Percentiles rank a stretch among this genome's conserved stretches.
These are phyloP conservation scores for Vitis riparia DNA, from an alignment of 164 flowering plant species.

Conservation along the genomic window DNA sequence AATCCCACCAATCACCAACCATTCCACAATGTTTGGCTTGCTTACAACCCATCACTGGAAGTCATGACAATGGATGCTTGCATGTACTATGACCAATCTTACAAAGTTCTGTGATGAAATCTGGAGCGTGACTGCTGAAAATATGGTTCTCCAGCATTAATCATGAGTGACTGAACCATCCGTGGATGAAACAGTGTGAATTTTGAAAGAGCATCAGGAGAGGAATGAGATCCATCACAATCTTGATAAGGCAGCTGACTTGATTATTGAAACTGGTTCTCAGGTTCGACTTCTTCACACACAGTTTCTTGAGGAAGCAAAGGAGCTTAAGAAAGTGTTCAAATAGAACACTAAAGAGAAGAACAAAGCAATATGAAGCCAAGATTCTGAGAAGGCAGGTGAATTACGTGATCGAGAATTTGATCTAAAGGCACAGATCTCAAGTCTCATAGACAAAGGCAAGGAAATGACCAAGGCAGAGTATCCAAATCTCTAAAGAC, in stretches of 20 bases:
- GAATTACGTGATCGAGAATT: conserved; percentile 76
- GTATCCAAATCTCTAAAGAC: no score
- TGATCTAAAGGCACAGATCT: conserved; percentile 74
- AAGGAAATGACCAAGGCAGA: no score
- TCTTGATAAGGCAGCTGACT: conserved; percentile 52
- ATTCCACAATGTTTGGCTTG: no score
- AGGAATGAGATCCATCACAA: conserved; percentile 97
- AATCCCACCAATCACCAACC: no score
- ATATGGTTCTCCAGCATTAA: conserved; percentile 92
- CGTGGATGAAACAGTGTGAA: conserved; percentile 87
- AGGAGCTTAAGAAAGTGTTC: conserved; percentile 90
- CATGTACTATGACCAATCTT: no score
- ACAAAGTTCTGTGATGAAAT: no score
- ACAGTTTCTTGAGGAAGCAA: conserved; percentile 96
- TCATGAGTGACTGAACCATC: conserved; percentile 94
- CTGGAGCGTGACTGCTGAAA: conserved; percentile 29
- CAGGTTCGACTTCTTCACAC: conserved; percentile 93
- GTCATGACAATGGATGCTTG: no score
- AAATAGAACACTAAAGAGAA: conserved; percentile 90
- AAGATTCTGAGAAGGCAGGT: conserved; percentile 95
- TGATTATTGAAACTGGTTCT: conserved; percentile 98
- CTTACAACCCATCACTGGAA: no score
- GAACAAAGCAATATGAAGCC: conserved; percentile 87
- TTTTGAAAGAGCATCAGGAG: conserved; percentile 83
- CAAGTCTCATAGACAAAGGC: conserved; percentile 27